Evolutionary conservation across 2,329 filamentous ascomycete genomes (phyloP).

Genomic region (Zymoseptoria pseudotritici): DNA sequence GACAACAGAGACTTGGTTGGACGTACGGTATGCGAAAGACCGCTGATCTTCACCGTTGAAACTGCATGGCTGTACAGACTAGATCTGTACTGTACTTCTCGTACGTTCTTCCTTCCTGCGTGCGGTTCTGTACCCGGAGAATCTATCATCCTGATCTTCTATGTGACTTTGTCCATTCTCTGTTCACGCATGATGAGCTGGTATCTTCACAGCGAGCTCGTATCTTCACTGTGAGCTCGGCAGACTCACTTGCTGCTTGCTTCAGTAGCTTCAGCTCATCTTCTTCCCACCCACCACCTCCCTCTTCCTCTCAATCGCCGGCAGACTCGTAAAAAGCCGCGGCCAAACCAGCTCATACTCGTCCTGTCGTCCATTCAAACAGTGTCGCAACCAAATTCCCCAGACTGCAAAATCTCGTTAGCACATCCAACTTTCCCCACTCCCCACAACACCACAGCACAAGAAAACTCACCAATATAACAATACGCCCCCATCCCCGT

Average conservation of each 20-base stretch:
- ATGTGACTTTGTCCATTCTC: background rate
- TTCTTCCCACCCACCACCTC: constrained; percentile 14
- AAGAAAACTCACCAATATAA: constrained; percentile 50
- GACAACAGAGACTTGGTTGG: no score
- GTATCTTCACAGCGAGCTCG: no score
- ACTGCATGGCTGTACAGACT: no score
- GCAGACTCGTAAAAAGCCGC: constrained; percentile 49
- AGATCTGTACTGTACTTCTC: no score
- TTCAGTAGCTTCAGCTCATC: background rate
- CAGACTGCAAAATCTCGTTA: constrained; percentile 37
- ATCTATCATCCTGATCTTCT: background rate
- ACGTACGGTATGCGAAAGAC: no score
- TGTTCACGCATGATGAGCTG: background rate
- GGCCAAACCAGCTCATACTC: constrained; percentile 68
- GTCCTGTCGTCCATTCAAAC: constrained; percentile 63
- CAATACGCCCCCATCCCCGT: constrained; percentile 80
- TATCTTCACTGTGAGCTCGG: background rate
- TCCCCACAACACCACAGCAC: no score
- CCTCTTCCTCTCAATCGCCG: constrained; percentile 36
- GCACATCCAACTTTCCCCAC: no score
- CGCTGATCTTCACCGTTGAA: no score
- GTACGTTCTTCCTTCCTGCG: no score
- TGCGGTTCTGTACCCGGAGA: background rate
- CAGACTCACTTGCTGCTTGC: background rate
- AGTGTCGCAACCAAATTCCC: constrained; percentile 74